Percentiles rank a stretch among this genome's conserved stretches.
These are phyloP conservation scores for Gossypium mustelinum DNA, from an alignment of 345 rosid genomes.

Conservation along the genomic window DNA sequence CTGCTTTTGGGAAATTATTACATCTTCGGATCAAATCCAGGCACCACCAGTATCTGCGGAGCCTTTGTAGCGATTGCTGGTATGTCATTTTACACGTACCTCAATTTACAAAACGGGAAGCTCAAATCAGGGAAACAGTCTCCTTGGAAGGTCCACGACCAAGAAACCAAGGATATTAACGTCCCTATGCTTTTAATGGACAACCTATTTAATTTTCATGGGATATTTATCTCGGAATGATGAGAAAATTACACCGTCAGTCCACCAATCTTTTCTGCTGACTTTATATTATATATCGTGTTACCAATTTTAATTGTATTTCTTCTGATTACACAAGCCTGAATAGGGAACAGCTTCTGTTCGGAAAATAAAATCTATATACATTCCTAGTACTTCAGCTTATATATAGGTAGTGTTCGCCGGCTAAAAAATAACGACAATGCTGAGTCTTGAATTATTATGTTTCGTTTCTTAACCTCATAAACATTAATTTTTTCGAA, in stretches of 20 bases:
- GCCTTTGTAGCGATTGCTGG: constrained; percentile 64
- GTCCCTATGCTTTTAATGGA: constrained; percentile 19
- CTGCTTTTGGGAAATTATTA: constrained; percentile 64
- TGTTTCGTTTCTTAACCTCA: no score
- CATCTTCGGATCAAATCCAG: constrained; percentile 59
- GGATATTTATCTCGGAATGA: not conserved
- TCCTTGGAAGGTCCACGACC: constrained; percentile 23
- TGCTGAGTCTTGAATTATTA: no score
- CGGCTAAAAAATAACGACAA: no score
- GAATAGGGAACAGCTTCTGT: no score
- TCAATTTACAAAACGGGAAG: constrained; percentile 38
- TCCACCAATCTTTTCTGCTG: not conserved
- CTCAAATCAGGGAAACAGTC: constrained; percentile 23
- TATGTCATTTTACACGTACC: constrained; percentile 57
- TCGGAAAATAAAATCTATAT: no score
- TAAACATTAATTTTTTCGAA: no score
- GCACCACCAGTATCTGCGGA: constrained; percentile 52
- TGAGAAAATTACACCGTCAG: not conserved
- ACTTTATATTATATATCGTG: not conserved
- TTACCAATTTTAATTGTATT: not conserved
- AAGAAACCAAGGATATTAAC: constrained; percentile 33
- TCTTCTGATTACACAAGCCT: no score
- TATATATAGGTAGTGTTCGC: no score
- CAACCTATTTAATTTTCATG: not conserved
- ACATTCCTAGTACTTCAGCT: no score